These are phyloP conservation scores for Amniculicola lignicola DNA, from an alignment of 495 filamentous ascomycete genomes.

Conservation along the genomic window DNA sequence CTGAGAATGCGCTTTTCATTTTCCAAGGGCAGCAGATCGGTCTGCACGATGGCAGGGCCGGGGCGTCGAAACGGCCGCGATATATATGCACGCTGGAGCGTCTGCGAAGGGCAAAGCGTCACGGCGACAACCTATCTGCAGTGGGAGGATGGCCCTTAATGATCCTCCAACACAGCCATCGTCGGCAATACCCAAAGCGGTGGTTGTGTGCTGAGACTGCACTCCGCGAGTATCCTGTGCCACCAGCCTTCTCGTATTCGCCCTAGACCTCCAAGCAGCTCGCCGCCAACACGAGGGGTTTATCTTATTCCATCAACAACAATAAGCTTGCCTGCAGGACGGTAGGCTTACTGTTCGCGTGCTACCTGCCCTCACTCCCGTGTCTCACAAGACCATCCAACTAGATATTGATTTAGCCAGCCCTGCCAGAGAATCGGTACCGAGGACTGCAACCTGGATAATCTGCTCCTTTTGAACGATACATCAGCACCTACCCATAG, in stretches of 20 bases:
- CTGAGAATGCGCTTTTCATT: conserved; percentile 6
- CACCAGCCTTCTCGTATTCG: conserved; percentile 7
- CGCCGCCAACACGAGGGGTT: conserved; percentile 3
- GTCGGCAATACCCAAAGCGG: neutral
- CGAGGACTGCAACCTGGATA: neutral
- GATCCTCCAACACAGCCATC: neutral
- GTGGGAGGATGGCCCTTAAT: neutral
- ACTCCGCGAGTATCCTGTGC: too few relatives aligned
- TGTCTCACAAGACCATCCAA: neutral
- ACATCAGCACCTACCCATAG: too few relatives aligned
- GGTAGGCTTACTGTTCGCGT: neutral
- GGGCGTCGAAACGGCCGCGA: neutral
- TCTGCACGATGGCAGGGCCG: conserved; percentile 1
- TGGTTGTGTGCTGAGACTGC: neutral
- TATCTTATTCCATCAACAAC: conserved; percentile 11
- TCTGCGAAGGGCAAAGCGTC: neutral
- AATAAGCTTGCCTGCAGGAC: neutral
- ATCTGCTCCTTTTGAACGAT: too few relatives aligned
- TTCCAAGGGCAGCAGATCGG: neutral
- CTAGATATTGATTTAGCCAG: conserved; percentile 20
- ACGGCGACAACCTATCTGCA: neutral
- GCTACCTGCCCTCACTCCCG: too few relatives aligned
- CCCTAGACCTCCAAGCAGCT: neutral
- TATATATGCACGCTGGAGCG: neutral
- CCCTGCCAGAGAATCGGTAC: conserved; percentile 10